A percentile compares a stretch with the other conserved stretches of the same genome.
Conservation (phyloP, 106 monocot genomes). For the Gastrodia elata region DNA sequence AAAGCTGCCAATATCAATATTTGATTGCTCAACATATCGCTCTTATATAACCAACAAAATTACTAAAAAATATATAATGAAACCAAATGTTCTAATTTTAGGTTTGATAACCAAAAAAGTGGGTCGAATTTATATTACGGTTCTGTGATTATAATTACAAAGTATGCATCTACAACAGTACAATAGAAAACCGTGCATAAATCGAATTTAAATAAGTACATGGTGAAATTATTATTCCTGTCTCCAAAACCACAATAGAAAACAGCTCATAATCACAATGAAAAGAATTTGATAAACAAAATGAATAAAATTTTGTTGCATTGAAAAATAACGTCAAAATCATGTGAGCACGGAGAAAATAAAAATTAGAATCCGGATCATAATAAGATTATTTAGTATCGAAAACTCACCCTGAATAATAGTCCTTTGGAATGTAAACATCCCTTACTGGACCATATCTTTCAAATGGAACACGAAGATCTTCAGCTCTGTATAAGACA, state of each 20-base stretch:
- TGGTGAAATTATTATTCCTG: too few species aligned
- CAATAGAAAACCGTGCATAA: background rate
- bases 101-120: background rate
- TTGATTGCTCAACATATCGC: background rate
- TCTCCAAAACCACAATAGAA: background rate
- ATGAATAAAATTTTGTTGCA: background rate
- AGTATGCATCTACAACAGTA: background rate
- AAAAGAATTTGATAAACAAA: background rate
- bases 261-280: background rate
- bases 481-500: constrained; percentile 39
- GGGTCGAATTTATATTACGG: background rate
- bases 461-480: constrained; percentile 55
- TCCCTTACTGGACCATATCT: constrained; percentile 66
- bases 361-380: background rate
- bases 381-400: background rate
- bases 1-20: background rate
- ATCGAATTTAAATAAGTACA: too few species aligned
- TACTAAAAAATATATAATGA: background rate
- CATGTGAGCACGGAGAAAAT: background rate
- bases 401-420: constrained; percentile 46
- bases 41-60: background rate
- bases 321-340: background rate
- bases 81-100: background rate
- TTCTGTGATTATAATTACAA: background rate
- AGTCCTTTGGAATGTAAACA: constrained; percentile 67